These are phyloP conservation scores for Penicillium goetzii DNA, from an alignment of 495 filamentous ascomycete species.

Conservation along the genomic window DNA sequence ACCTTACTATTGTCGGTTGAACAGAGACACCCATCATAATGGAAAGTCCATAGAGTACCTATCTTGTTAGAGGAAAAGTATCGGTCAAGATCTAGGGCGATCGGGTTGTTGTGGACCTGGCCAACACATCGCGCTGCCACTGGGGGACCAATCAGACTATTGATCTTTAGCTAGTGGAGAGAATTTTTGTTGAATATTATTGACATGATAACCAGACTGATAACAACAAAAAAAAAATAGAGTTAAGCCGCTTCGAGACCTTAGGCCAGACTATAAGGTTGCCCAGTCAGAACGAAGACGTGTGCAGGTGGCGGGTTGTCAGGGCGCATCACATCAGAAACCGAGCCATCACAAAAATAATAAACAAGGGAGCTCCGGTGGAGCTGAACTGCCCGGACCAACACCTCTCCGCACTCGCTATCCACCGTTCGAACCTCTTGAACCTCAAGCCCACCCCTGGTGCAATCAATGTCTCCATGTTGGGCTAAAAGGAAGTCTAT, in stretches of 20 bases:
- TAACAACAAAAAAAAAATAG: neutral
- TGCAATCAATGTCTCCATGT: constrained; percentile 20
- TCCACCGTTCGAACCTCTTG: constrained; percentile 21
- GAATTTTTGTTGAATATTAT: neutral
- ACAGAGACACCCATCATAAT: no score
- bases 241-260: neutral
- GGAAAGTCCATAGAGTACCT: neutral
- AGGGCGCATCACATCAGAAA: constrained; percentile 13
- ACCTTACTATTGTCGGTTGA: no score
- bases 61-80: constrained; percentile 3
- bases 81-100: constrained; percentile 17
- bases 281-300: neutral
- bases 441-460: constrained; percentile 1
- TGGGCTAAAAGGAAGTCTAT: neutral
- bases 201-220: neutral
- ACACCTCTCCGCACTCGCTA: constrained; percentile 33
- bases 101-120: constrained; percentile 19
- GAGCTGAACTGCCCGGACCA: constrained; percentile 31
- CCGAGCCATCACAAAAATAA: constrained; percentile 12
- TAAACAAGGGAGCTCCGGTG: constrained; percentile 38
- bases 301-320: neutral
- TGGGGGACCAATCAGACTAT: constrained; percentile 18
- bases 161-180: neutral
- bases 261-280: neutral
- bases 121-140: constrained; percentile 21